Percentiles rank a stretch among this genome's conserved stretches.
These are phyloP conservation scores for Mucor indicus DNA, from an alignment of 371 early-diverging fungal genomes.

Conservation along the genomic window DNA sequence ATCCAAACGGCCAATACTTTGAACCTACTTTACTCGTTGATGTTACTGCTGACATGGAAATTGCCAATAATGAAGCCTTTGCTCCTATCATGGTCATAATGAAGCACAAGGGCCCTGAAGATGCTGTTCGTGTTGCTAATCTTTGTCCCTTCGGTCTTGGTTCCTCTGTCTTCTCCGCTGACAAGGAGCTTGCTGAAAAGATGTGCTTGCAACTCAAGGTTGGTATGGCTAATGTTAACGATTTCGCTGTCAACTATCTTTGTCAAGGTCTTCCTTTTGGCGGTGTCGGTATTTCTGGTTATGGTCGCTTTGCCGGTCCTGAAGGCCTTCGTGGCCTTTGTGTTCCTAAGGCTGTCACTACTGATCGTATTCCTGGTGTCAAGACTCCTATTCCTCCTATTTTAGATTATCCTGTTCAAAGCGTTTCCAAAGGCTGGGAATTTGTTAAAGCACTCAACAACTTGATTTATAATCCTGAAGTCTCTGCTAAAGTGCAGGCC, in stretches of 20 bases:
- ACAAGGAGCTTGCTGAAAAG: slow-evolving; percentile 59
- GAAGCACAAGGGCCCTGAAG: slow-evolving; percentile 68
- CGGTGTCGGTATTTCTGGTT: slow-evolving; percentile 78
- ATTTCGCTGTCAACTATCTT: slow-evolving; percentile 84
- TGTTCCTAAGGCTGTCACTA: slow-evolving; percentile 69
- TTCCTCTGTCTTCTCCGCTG: slow-evolving; percentile 76
- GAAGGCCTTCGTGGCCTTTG: slow-evolving; percentile 78
- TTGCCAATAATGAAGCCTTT: slow-evolving; percentile 77
- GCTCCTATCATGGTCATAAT: slow-evolving; percentile 84
- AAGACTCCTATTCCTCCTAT: slow-evolving; percentile 73
- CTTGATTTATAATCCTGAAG: slow-evolving; percentile 38
- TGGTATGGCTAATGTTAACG: slow-evolving; percentile 87
- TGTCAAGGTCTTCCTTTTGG: slow-evolving; percentile 85
- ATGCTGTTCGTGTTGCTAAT: slow-evolving; percentile 74
- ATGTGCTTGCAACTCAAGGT: slow-evolving; percentile 64
- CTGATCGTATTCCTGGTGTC: slow-evolving; percentile 69
- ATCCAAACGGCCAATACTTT: slow-evolving; percentile 76
- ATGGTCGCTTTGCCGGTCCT: slow-evolving; percentile 71
- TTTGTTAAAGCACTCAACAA: slow-evolving; percentile 43
- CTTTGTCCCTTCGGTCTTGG: slow-evolving; percentile 76
- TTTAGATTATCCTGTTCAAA: slow-evolving; percentile 61
- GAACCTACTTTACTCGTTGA: slow-evolving; percentile 78
- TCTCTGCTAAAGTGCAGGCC: slow-evolving; percentile 36
- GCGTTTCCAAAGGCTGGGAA: slow-evolving; percentile 33
- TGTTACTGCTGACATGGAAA: slow-evolving; percentile 71